Conservation (phyloP, 495 filamentous ascomycete genomes). For the Recurvomyces mirabilis region DNA sequence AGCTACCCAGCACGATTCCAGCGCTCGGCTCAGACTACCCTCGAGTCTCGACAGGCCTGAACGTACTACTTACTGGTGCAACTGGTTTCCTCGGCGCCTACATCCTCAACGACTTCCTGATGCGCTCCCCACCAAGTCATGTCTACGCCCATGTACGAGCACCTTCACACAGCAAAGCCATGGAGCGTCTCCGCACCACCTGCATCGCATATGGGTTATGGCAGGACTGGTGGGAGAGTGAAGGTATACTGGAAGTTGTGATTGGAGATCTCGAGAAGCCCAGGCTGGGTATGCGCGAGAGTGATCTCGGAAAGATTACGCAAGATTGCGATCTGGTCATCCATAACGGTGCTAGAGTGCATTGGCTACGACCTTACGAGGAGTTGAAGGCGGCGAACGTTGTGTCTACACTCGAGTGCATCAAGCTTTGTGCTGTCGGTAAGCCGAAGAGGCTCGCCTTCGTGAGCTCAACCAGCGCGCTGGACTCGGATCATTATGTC, state of each 20-base stretch:
- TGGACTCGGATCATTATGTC: conserved; percentile 76
- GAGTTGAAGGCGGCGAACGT: conserved; percentile 71
- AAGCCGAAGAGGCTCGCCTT: conserved; percentile 75
- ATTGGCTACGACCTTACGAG: conserved; percentile 78
- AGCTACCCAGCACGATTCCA: conserved; percentile 8
- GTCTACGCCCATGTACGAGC: conserved; percentile 73
- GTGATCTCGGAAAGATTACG: conserved; percentile 51
- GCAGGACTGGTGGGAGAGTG: conserved; percentile 53
- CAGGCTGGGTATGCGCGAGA: conserved; percentile 55
- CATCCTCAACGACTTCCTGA: conserved; percentile 63
- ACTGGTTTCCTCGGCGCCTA: conserved; percentile 87
- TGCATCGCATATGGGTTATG: conserved; percentile 70
- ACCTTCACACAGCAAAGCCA: conserved; percentile 40
- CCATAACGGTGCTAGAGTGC: conserved; percentile 70
- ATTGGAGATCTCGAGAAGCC: conserved; percentile 63
- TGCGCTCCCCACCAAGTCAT: conserved; percentile 46
- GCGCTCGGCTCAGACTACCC: conserved; percentile 48
- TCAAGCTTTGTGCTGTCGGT: conserved; percentile 63
- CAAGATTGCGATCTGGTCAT: conserved; percentile 66
- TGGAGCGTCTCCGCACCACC: conserved; percentile 39
- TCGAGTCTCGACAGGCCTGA: conserved; percentile 46
- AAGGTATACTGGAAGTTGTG: conserved; percentile 47
- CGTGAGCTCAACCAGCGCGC: conserved; percentile 72
- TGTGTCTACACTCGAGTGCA: conserved; percentile 61
- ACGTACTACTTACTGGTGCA: conserved; percentile 76